phyloP scores from a whole-genome alignment of 2,329 filamentous ascomycete species.

The Thielaviopsis populi region DNA sequence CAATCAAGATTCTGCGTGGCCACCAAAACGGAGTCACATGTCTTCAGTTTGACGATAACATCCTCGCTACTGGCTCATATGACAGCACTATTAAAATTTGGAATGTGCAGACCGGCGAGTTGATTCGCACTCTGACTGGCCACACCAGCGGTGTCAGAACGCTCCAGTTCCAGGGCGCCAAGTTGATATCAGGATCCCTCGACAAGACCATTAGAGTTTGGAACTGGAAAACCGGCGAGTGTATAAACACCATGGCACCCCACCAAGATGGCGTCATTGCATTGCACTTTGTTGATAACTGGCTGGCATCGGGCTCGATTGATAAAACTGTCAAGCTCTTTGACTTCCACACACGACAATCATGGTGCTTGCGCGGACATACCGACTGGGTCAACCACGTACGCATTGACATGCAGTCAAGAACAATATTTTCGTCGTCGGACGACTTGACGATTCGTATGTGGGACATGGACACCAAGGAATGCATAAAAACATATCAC shows the following conservation, averaged over 20 bases:
- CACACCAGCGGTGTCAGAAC: slow-evolving; percentile 75
- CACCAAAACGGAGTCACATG: slow-evolving; percentile 58
- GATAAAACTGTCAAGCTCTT: slow-evolving; percentile 86
- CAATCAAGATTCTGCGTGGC: slow-evolving; percentile 68
- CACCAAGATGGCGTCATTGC: slow-evolving; percentile 74
- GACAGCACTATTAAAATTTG: slow-evolving; percentile 92
- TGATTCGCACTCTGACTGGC: slow-evolving; percentile 68
- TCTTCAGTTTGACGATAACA: slow-evolving; percentile 60
- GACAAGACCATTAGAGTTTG: slow-evolving; percentile 83
- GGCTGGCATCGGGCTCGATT: slow-evolving; percentile 76
- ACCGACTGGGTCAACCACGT: slow-evolving; percentile 96
- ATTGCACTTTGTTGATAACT: slow-evolving; percentile 71
- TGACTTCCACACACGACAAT: slow-evolving; percentile 74
- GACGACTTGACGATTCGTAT: slow-evolving; percentile 85
- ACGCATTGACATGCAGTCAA: slow-evolving; percentile 63
- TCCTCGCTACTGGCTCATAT: slow-evolving; percentile 87
- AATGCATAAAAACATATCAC: slow-evolving; percentile 62
- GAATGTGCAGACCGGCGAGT: slow-evolving; percentile 78
- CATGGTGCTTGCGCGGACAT: slow-evolving; percentile 68
- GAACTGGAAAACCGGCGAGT: slow-evolving; percentile 90
- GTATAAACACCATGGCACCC: slow-evolving; percentile 63
- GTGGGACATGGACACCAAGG: slow-evolving; percentile 79
- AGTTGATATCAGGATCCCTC: slow-evolving; percentile 78
- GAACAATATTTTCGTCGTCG: slow-evolving; percentile 81
- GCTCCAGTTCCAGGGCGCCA: slow-evolving; percentile 82